Evolutionary conservation across 2,329 filamentous ascomycete species (phyloP), one percentile per base, ranked within the genome.

Genomic region (Diplodia seriata): DNA sequence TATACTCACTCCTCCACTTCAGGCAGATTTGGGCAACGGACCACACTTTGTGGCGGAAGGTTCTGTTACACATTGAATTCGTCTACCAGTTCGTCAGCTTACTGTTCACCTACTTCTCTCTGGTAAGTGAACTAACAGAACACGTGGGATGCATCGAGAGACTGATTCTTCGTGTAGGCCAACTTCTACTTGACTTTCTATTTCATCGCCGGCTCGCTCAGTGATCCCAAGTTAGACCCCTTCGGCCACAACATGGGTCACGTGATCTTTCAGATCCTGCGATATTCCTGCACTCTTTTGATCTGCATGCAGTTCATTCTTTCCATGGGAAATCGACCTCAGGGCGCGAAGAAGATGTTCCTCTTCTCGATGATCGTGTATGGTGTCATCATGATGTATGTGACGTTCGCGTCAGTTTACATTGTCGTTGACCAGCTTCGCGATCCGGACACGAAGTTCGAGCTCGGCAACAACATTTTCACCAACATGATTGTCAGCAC

Each of bases 141-240:
- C 33, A 4, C 20, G 83, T 56, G 18, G 23, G 23, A 54, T 54
- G 0, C 8, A 14, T 23, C 31, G 4, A 6, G 14, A 3, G 84
- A 82, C 38, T 66, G 29, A 66, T 43, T 40, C 6, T 33, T 2
- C 14, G 9, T 43, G 1, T 18, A 66, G 64, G 94, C 94, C 79
- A 99, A 99, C 84, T 99, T 98, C 85, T 99, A 98, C 79, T 89
- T 99, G 64, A 97, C 94, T 68, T 99, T 99, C 82, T 99, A 94
- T 86, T 99, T 99, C 83, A 90, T 99, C 72, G 93, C 93, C 26
- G 95, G 95, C 53, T 96, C 94, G 50, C 85, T 99, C 18, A 87
- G 91, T 0, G 93, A 98, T 74, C 82, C 87, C 0, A 83, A 83
- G 31, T 84, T 96, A 71, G 95, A 99, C 78, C 96, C 96, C 0